Evolutionary conservation across 2,329 filamentous ascomycete genomes (phyloP), one percentile per base, ranked within the genome.

Genomic region (Ceratocystiopsis sp.): DNA sequence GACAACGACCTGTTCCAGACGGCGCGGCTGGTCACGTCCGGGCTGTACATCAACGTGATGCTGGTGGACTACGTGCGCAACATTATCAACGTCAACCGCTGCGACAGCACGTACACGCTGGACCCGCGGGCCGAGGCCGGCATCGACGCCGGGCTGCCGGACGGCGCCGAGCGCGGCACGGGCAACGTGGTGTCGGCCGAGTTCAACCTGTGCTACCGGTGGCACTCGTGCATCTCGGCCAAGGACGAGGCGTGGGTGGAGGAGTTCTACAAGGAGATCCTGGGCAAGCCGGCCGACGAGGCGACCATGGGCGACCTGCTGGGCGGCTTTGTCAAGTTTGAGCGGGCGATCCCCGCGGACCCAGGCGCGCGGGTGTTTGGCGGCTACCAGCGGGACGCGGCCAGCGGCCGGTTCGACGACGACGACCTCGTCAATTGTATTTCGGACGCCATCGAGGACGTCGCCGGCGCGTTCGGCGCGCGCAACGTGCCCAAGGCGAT

Each of bases 161-260:
- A 70, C 2, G 71, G 73, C 1, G 73, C 80, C 0, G 75, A 82
- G 38, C 69, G 76, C 19, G 85, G 83, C 37, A 74, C 81, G 0
- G 85, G 85, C 41, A 93, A 91, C 53, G 77, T 81, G 50, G 83
- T 89, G 6, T 89, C 83, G 0, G 83, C 81, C 4, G 85, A 93
- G 62, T 93, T 93, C 67, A 93, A 91, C 55, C 68, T 93, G 11
- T 80, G 82, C 51, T 93, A 93, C 58, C 71, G 84, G 49, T 93
- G 84, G 84, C 84, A 93, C 62, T 84, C 83, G 3, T 78, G 80
- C 51, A 82, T 91, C 51, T 74, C 64, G 1, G 71, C 75, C 45
- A 76, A 73, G 49, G 85, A 93, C 53, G 84, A 91, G 54, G 68
- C 77, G 50, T 93, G 84, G 84, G 80, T 84, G 18, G 70, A 85